Evolutionary conservation across 441 rosid genomes (phyloP), one percentile per base, ranked within the genome.

Genomic region (Manihot esculenta): DNA sequence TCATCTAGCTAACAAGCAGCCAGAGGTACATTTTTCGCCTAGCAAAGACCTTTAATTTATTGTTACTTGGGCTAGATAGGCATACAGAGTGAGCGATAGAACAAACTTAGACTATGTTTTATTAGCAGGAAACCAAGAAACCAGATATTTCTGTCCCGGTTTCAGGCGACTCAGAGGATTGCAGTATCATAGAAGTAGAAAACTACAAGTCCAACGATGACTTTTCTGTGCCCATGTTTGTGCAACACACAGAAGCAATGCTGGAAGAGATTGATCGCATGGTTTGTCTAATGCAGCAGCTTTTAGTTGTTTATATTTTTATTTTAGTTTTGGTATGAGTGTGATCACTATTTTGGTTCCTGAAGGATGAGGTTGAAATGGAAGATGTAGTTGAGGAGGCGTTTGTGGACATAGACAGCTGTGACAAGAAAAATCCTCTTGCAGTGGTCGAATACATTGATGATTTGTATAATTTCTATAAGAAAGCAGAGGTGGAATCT

Each of bases 311-410:
- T 14, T 47, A 17, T 13, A 23, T 23, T 18, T 2, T 35, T 59
- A 18, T 57, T 17, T 68, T 2, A 14, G 6, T 59, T 20, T 21
- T 38, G 7, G 20, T 7, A 3, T 49, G 64, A 48, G 14, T 6
- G 14, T 15, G 10, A 12, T 21, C 27, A 24, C 18, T 47, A 38
- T 26, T 69, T 41, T 66, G 7, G 50, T 62, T 55, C 23, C 41
- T 56, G 69, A 61, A 93, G 95, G 90, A 89, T 45, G 99, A 93
- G 78, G 85, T 89, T 72, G 98, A 92, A 82, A 95, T 95, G 98
- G 92, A 88, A 69, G 97, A 93, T 77, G 80, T 89, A 24, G 83
- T 44, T 56, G 93, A 84, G 74, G 94, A 91, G 45, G 66, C 81
- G 1, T 42, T 86, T 14, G 35, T 83, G 56, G 97, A 95, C 72